Base-by-base conservation (phyloP, 192 early-diverging fungal species). In the Linnemannia exigua region DNA sequence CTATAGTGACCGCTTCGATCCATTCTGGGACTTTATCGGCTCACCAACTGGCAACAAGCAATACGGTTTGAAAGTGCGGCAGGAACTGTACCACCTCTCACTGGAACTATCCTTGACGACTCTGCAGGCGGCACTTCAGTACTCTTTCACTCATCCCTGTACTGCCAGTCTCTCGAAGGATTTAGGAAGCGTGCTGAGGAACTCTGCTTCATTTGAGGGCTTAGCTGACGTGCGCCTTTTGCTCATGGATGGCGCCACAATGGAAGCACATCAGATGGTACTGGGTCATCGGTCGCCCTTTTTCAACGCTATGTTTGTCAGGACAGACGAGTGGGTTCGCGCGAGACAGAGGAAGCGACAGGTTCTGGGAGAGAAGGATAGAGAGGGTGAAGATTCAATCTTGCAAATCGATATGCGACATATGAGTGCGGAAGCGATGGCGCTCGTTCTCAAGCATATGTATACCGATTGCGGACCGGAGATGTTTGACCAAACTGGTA, bases 211-310 rank as follows among this genome's bases (percentile, higher is more conserved):
- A 7, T 78, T 80, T n/a, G 33, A 67, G 9, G 68, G 63, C 0
- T 67, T 83, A 1, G 38, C 72, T 0, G 82, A 88, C 58, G 80
- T 90, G 7, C 63, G 67, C 15, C 51, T 90, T 15, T 51, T 88
- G 37, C 78, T 90, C 25, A 85, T 76, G n/a, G 77, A 89, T 15
- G 88, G 84, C 3, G 35, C 25, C 5, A 67, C 70, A 9, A 31
- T 92, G 35, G 46, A 88, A 17, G 78, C 79, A 4, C 90, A 94
- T 68, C 89, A 91, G 77, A 19, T 91, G 11, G 77, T 94, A 19
- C 74, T 94, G 37, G 82, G 89, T 17, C 91, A 92, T 20, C 87
- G 94, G 25, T 93, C 90, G 63, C 88, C 91, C 12, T 96, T 94
- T 79, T 96, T 96, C 81, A 80, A 88, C 38, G 90, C 91, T n/a